A percentile compares a stretch with the other conserved stretches of the same genome.
Evolutionary conservation across 306 rosid species (phyloP).

Genomic region (Echinosophora koreensis): DNA sequence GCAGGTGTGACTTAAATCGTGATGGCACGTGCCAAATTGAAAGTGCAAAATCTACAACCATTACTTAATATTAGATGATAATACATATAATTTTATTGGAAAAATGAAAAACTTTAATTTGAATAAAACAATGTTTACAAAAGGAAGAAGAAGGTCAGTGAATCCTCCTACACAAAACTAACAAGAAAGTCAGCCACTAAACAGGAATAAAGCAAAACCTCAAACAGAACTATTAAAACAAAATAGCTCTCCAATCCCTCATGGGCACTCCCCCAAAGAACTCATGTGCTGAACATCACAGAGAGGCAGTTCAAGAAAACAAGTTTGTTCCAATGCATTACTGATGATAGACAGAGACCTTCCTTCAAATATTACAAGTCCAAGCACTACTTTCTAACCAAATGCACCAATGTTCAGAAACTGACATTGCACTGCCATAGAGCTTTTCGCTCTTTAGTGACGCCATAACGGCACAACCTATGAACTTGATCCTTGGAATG

Average conservation of each 20-base stretch:
- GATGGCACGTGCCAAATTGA: conserved; percentile 17
- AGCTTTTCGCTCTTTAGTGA: background rate
- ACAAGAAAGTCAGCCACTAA: background rate
- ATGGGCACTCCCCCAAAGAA: conserved; percentile 14
- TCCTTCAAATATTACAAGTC: background rate
- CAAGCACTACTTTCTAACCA: conserved; percentile 12
- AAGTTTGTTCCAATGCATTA: conserved; percentile 15
- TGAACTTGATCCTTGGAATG: background rate
- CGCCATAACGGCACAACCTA: background rate
- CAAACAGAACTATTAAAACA: background rate
- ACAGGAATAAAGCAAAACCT: conserved; percentile 23
- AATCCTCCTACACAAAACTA: background rate
- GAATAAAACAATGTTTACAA: background rate
- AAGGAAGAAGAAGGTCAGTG: background rate
- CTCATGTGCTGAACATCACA: conserved; percentile 19
- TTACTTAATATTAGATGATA: conserved; percentile 4
- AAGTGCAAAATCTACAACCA: conserved; percentile 24
- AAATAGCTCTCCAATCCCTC: conserved; percentile 20
- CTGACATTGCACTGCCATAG: background rate
- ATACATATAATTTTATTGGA: background rate
- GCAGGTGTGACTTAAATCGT: conserved; percentile 2
- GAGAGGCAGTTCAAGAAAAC: conserved; percentile 28
- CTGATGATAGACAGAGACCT: background rate
- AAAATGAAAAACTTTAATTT: background rate
- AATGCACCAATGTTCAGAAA: conserved; percentile 9